Conservation (phyloP, 306 rosid species). For the Cicer chorassanicum region DNA sequence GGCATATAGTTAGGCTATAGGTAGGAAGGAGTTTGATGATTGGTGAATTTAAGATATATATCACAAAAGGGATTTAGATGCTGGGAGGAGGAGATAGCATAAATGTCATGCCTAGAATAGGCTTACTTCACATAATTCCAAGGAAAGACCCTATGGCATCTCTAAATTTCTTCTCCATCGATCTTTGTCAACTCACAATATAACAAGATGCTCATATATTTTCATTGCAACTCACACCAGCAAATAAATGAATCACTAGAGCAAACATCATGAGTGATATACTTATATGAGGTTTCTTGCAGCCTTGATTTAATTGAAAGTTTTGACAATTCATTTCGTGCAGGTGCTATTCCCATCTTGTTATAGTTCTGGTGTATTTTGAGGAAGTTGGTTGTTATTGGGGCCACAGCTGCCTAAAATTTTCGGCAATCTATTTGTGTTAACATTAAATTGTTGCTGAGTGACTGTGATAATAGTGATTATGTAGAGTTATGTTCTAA, state of each 20-base stretch:
- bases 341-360: not conserved
- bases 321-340: constrained; percentile 12
- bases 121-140: constrained; percentile 18
- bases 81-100: constrained; percentile 33
- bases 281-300: constrained; percentile 10
- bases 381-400: constrained; percentile 7
- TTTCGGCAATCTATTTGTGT: constrained; percentile 14
- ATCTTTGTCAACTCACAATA: constrained; percentile 24
- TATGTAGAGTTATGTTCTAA: constrained; percentile 24
- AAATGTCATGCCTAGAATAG: constrained; percentile 11
- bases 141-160: constrained; percentile 1
- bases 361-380: constrained; percentile 27
- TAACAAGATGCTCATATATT: constrained; percentile 13
- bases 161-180: constrained; percentile 5
- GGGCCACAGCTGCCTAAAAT: not conserved
- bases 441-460: constrained; percentile 22
- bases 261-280: not conserved
- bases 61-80: constrained; percentile 25
- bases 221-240: constrained; percentile 1
- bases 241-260: constrained; percentile 20
- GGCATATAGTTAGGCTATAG: not conserved
- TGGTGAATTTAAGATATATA: not conserved
- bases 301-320: constrained; percentile 29
- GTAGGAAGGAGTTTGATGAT: constrained; percentile 18
- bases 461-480: constrained; percentile 34